Base-by-base conservation (phyloP, 1,284 basidiomycete genomes). In the Trichosporon sp. region DNA sequence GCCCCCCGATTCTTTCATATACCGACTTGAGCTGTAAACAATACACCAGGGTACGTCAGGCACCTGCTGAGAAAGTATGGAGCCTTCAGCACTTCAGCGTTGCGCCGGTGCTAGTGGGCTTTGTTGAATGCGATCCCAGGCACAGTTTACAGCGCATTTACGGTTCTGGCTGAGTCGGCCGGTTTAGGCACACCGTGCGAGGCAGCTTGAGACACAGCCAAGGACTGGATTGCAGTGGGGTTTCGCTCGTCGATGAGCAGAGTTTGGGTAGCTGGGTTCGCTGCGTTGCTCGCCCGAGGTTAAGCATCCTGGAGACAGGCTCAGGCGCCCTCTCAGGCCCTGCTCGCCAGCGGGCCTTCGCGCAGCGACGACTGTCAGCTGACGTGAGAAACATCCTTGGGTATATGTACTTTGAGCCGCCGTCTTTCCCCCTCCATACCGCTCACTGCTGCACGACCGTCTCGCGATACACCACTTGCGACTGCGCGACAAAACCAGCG, bases 281-380 rank as follows among this genome's bases (percentile, higher is more conserved):
- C 2, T 12, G 38, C 38, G 38, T 40, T 16, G 19, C 19, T 26
- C 51, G 51, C 51, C 46, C 51, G 51, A 54, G 51, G 51, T 21
- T 54, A 54, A 54, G 51, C 51, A 54, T 54, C 51, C 51, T n/a
- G 16, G 51, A 4, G 21, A 54, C 51, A 54, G 51, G 21, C 51
- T 54, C 51, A 54, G 26, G 26, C 26, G 26, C 26, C 26, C 26
- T 26, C 26, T 26, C 26, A 26, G 51, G 51, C 51, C 51, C 51
- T 54, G 51, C 51, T 54, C 51, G 51, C 51, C 19, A 10, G 51
- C 51, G 21, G 21, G 51, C 21, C 7, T 11, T 6, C n/a, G 51
- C 51, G 51, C 51, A 54, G 19, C 51, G 21, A 54, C 51, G 51
- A 11, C 51, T 3, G 51, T 54, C 51, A 54, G 51, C 51, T 54